Evolutionary conservation across 2,329 filamentous ascomycete species (phyloP).

Genomic region (Fusarium graminum): DNA sequence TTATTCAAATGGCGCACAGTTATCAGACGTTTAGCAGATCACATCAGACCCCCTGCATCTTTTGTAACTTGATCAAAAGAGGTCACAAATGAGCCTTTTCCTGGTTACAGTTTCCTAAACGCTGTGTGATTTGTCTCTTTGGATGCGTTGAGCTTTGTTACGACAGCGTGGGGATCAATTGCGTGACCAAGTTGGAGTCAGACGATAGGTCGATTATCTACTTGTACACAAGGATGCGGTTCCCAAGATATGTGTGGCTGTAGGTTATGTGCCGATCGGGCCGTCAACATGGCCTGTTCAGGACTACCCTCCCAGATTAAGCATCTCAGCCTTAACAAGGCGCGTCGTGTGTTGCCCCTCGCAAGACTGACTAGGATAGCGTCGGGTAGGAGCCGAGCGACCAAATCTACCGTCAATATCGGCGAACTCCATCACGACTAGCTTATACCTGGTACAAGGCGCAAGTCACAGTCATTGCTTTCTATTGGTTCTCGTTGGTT

Average conservation of each 20-base stretch:
- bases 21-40: constrained; percentile 8
- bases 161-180: constrained; percentile 37
- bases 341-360: too few relatives aligned
- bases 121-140: not conserved
- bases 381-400: too few relatives aligned
- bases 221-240: constrained; percentile 6
- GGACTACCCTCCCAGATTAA: not conserved
- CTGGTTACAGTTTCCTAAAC: not conserved
- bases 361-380: too few relatives aligned
- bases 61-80: not conserved
- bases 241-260: not conserved
- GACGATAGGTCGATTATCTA: constrained; percentile 13
- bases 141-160: constrained; percentile 3
- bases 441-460: too few relatives aligned
- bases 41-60: constrained; percentile 4
- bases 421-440: too few relatives aligned
- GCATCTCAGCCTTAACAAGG: not conserved
- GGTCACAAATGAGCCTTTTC: not conserved
- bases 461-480: too few relatives aligned
- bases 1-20: not conserved
- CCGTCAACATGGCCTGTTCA: not conserved
- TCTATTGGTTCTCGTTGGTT: too few relatives aligned
- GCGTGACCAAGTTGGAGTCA: constrained; percentile 24
- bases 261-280: not conserved
- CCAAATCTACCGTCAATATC: too few relatives aligned